Evolutionary conservation across 768 basidiomycete genomes (phyloP).

Genomic region (Auriscalpium microsporum): DNA sequence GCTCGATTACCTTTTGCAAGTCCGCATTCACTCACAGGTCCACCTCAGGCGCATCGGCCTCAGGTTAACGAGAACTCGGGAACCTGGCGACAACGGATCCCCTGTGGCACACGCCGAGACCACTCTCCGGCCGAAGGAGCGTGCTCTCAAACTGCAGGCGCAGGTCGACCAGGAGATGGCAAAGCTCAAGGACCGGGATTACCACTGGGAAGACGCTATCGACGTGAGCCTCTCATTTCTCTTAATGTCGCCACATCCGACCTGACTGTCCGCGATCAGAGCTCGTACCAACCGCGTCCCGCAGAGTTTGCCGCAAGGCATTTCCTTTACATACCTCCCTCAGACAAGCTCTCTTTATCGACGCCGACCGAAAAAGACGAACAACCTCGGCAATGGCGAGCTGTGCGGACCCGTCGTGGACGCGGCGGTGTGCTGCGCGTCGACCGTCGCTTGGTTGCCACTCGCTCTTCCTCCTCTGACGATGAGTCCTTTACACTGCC

Average conservation of each 20-base stretch:
- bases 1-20: too few relatives aligned
- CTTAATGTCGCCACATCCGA: background rate
- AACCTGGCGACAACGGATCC: constrained; percentile 32
- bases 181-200: constrained; percentile 58
- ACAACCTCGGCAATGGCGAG: constrained; percentile 27
- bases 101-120: constrained; percentile 39
- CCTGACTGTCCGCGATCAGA: constrained; percentile 29
- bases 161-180: constrained; percentile 55
- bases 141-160: constrained; percentile 47
- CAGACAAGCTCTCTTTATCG: constrained; percentile 25
- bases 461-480: constrained; percentile 6
- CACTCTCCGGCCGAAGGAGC: constrained; percentile 56
- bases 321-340: constrained; percentile 52
- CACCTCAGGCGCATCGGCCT: constrained; percentile 36
- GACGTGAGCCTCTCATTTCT: constrained; percentile 45
- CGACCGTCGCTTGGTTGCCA: constrained; percentile 50
- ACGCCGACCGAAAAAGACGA: constrained; percentile 20
- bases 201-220: constrained; percentile 79
- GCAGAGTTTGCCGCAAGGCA: constrained; percentile 51
- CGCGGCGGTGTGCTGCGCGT: constrained; percentile 74
- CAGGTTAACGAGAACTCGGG: constrained; percentile 40
- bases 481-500: constrained; percentile 11
- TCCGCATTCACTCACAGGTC: too few relatives aligned
- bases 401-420: constrained; percentile 68
- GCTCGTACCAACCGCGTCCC: constrained; percentile 60